A percentile compares a stretch with the other conserved stretches of the same genome.
phyloP scores from a whole-genome alignment of 1,139 yeast genomes.

The Saccharomyces hybrid region DNA sequence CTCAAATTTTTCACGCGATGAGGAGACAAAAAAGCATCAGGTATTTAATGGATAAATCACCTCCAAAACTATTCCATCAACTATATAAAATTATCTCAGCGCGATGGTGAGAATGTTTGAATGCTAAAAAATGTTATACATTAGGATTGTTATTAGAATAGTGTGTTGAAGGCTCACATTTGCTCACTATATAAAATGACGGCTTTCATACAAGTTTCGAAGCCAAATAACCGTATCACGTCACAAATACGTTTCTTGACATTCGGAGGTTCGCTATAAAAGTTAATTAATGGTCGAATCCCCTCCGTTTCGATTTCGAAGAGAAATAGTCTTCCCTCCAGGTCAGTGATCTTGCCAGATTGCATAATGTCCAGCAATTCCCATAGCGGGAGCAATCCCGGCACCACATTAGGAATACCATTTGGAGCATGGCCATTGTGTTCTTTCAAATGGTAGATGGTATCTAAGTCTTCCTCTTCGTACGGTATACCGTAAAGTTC shows the following conservation, averaged over 20 bases:
- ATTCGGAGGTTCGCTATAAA: conserved; percentile 15
- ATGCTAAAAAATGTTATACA: neutral
- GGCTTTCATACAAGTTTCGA: conserved; percentile 28
- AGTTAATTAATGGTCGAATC: conserved; percentile 18
- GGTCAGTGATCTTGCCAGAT: conserved; percentile 18
- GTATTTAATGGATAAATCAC: neutral
- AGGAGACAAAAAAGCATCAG: neutral
- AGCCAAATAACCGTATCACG: conserved; percentile 38
- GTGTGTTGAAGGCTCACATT: conserved; percentile 8
- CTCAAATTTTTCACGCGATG: neutral
- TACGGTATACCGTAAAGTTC: conserved; percentile 27
- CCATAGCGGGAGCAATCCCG: conserved; percentile 45
- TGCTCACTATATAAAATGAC: conserved; percentile 17
- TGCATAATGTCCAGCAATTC: conserved; percentile 34
- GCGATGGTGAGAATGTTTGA: neutral
- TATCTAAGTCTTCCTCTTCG: conserved; percentile 16
- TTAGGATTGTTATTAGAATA: neutral
- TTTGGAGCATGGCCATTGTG: conserved; percentile 7
- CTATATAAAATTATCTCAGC: neutral
- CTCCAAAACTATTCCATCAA: neutral
- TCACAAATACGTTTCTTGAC: conserved; percentile 34
- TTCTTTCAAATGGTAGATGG: conserved; percentile 1
- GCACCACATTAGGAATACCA: conserved; percentile 40
- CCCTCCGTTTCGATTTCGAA: conserved; percentile 19
- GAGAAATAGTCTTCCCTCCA: conserved; percentile 19